A percentile compares a stretch with the other conserved stretches of the same genome.
Conservation (phyloP, 176 grass and related monocot genomes). For the maize (Zea mays) region Zm-B73-REFERENCE-NAM-5.0 NC_050097.1:17270501-17271000, state of each 20-base stretch:
- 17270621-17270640: constrained; percentile 27
- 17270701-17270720: constrained; percentile 1
- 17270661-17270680: neutral
- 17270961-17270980: constrained; percentile 43
- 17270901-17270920: neutral
- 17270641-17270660: neutral
- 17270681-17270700: neutral
- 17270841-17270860: neutral
- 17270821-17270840: neutral
- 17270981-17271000: constrained; percentile 31
- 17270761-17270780: constrained; percentile 15
- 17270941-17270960: constrained; percentile 50
- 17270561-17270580: neutral
- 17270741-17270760: constrained; percentile 7
- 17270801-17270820: constrained; percentile 25
- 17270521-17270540: constrained; percentile 1
- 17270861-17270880: constrained; percentile 19
- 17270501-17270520: constrained; percentile 1
- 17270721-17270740: constrained; percentile 3
- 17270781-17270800: neutral
- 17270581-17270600: constrained; percentile 7
- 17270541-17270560: neutral
- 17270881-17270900: constrained; percentile 9
- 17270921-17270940: constrained; percentile 15
- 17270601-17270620: neutral